Conservation (phyloP, 2,329 filamentous ascomycete species). For the Cercospora berteroae region DNA sequence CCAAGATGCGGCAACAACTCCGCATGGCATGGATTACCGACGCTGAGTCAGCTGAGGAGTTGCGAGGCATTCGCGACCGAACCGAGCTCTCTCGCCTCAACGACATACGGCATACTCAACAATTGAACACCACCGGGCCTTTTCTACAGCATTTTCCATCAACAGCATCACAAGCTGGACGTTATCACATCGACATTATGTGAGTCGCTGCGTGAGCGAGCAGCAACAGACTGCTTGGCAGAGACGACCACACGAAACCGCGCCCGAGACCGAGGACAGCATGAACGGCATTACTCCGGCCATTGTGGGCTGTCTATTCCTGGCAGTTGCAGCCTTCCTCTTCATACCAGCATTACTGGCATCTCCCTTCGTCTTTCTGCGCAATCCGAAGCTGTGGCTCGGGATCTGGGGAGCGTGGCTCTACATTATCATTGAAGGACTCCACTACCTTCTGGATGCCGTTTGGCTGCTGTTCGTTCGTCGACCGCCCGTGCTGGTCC, state of each 20-base stretch:
- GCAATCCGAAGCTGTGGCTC: background rate
- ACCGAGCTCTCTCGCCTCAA: background rate
- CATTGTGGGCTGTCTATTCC: background rate
- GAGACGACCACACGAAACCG: background rate
- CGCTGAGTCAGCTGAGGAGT: background rate
- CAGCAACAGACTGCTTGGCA: constrained; percentile 4
- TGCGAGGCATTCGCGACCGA: background rate
- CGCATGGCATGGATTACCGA: background rate
- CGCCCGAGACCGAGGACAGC: background rate
- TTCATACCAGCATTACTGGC: background rate
- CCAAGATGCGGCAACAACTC: background rate
- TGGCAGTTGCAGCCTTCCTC: background rate
- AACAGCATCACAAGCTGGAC: background rate
- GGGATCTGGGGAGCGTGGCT: background rate
- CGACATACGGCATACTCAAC: background rate
- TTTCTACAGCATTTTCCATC: background rate
- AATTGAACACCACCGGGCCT: background rate
- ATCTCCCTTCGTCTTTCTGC: background rate
- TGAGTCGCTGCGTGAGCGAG: background rate
- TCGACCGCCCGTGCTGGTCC: too few species aligned
- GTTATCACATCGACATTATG: background rate
- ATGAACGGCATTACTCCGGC: constrained; percentile 5
- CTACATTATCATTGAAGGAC: background rate
- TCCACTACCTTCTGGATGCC: background rate
- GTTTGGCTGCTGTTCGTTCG: background rate